Percentiles rank a stretch among this genome's conserved stretches.
These are phyloP conservation scores for Geoglossum cookeanum DNA, from an alignment of 2,329 filamentous ascomycete species.

Conservation along the genomic window DNA sequence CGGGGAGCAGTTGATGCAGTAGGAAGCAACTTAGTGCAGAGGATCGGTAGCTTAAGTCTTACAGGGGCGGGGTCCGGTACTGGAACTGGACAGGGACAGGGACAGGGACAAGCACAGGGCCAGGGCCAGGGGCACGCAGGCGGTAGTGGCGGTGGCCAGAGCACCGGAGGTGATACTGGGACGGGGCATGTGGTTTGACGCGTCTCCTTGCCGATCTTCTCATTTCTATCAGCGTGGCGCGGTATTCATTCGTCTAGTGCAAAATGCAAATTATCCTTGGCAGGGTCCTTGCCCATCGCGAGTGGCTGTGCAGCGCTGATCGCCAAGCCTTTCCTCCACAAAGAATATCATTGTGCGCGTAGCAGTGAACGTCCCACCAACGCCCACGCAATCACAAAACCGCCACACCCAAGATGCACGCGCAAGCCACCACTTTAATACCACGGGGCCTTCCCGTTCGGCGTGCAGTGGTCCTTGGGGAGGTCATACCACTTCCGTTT, in stretches of 20 bases:
- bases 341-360: too few relatives aligned
- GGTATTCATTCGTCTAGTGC: neutral
- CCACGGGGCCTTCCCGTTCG: too few relatives aligned
- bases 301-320: too few relatives aligned
- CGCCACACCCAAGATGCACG: too few relatives aligned
- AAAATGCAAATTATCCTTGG: neutral
- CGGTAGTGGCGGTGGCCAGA: neutral
- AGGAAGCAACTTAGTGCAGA: conserved; percentile 70
- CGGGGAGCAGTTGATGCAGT: conserved; percentile 85
- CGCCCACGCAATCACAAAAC: too few relatives aligned
- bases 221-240: neutral
- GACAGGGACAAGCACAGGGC: neutral
- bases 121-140: neutral
- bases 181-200: neutral
- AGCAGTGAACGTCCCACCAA: too few relatives aligned
- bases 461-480: too few relatives aligned
- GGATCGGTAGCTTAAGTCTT: conserved; percentile 67
- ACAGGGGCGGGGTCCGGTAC: neutral
- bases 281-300: too few relatives aligned
- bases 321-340: too few relatives aligned
- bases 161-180: neutral
- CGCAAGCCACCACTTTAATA: too few relatives aligned
- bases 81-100: neutral
- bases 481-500: too few relatives aligned
- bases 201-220: neutral